Evolutionary conservation across 2,329 filamentous ascomycete species (phyloP), one percentile per base, ranked within the genome.

Genomic region (Fusarium domesticum): DNA sequence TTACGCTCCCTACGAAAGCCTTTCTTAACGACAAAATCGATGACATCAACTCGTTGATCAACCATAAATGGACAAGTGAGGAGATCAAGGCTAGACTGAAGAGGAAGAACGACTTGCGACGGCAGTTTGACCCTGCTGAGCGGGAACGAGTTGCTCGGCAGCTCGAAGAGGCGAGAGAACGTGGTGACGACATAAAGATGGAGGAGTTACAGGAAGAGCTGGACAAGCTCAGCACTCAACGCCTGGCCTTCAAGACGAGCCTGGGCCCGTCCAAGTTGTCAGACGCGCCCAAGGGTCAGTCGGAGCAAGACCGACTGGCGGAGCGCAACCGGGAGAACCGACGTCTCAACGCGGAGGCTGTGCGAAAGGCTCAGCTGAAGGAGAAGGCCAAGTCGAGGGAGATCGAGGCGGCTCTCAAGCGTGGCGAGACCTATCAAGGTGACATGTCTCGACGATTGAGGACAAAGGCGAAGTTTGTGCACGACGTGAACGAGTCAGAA

Each of bases 301-400:
- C 77, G 25, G 86, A 95, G 65, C 89, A 92, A 64, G 89, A 95
- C 53, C 84, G 87, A 19, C 77, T 97, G 18, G 87, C 88, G 0
- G 80, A 86, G 60, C 76, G 96, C 54, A 98, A 98, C 68, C 76
- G 81, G 19, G 82, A 87, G 61, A 96, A 96, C 67, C 84, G 92
- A 50, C 83, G 84, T 46, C 78, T 84, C 56, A 96, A 96, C 61
- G 79, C 81, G n/a, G 88, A 96, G 63, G 84, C 87, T 37, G 87
- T 97, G n/a, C 88, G 92, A 47, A 87, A 88, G 65, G 92, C 91
- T 1, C 87, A 96, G 63, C 75, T 96, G 43, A 85, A 85, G 56
- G 93, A 98, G 70, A 80, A 84, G 57, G 78, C 79, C 38, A 77
- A 76, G 53, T 73, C 73, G 57, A 80, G 79, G 52, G 78, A 78